These are phyloP conservation scores for Ganoderma meredithae DNA, from an alignment of 1,284 basidiomycete genomes.

Conservation along the genomic window DNA sequence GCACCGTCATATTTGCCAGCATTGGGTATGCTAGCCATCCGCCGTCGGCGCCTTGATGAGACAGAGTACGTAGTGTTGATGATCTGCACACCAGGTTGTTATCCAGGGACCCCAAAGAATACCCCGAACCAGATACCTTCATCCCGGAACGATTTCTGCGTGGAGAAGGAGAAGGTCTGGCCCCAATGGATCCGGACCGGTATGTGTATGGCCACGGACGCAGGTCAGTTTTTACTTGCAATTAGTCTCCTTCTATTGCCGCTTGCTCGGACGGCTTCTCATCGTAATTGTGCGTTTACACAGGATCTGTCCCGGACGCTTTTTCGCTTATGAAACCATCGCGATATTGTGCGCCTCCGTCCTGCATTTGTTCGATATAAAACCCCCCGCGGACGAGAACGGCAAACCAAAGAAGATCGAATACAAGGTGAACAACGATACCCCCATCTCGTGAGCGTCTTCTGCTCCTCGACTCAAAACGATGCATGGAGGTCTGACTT, in stretches of 20 bases:
- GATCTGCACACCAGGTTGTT: constrained; percentile 21
- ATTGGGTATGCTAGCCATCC: constrained; percentile 7
- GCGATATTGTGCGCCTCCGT: constrained; percentile 18
- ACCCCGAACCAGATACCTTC: constrained; percentile 32
- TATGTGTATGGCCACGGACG: constrained; percentile 25
- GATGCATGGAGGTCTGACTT: not conserved
- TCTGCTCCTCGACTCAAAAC: not conserved
- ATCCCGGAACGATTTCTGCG: constrained; percentile 31
- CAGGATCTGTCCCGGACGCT: constrained; percentile 26
- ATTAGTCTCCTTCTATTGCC: no score
- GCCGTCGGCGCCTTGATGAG: not conserved
- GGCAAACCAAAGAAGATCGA: constrained; percentile 10
- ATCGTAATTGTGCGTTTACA: no score
- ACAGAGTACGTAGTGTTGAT: not conserved
- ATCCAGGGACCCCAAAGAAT: constrained; percentile 24
- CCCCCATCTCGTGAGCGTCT: constrained; percentile 12
- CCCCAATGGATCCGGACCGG: constrained; percentile 15
- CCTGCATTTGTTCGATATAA: constrained; percentile 22
- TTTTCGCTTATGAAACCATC: constrained; percentile 24
- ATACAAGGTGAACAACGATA: constrained; percentile 5
- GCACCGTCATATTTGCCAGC: constrained; percentile 17
- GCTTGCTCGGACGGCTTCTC: not conserved
- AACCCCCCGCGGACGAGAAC: constrained; percentile 14
- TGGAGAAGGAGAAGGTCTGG: constrained; percentile 24
- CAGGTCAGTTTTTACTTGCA: constrained; percentile 10